Conservation (phyloP, 805 yeast species). For the Kodamaea nitidulidarum region DNA sequence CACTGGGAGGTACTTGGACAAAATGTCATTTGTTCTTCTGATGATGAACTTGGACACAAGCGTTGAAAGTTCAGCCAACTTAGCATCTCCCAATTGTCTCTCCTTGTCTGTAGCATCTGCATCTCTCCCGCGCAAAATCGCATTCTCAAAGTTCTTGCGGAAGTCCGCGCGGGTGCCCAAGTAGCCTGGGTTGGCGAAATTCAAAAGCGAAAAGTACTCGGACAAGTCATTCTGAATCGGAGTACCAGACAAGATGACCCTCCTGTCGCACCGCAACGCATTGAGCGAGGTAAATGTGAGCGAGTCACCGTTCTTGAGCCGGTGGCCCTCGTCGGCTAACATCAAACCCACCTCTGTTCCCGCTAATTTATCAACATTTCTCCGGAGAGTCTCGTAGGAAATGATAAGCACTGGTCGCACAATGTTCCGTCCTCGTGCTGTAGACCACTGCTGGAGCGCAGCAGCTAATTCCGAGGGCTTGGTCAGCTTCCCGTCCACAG, state of each 20-base stretch:
- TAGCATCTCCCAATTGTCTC: constrained; percentile 60
- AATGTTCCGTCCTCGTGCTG: constrained; percentile 79
- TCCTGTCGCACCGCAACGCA: constrained; percentile 76
- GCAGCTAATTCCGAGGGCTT: constrained; percentile 64
- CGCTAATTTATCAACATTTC: constrained; percentile 73
- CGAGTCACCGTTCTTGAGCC: constrained; percentile 72
- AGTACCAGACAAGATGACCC: constrained; percentile 93
- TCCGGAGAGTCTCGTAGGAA: constrained; percentile 87
- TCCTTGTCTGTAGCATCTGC: constrained; percentile 84
- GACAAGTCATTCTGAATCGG: constrained; percentile 95
- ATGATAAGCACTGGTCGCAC: constrained; percentile 92
- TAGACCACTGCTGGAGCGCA: constrained; percentile 78
- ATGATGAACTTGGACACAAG: constrained; percentile 88
- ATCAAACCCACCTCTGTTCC: constrained; percentile 81
- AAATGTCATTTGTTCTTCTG: constrained; percentile 90
- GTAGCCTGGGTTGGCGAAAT: constrained; percentile 92
- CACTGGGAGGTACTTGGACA: constrained; percentile 90
- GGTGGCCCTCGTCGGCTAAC: constrained; percentile 52
- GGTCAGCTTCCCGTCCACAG: constrained; percentile 86
- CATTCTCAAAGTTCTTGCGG: constrained; percentile 75
- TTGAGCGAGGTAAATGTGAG: constrained; percentile 83
- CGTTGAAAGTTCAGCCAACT: constrained; percentile 63
- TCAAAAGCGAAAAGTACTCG: constrained; percentile 85
- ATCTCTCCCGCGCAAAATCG: constrained; percentile 82
- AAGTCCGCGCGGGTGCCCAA: constrained; percentile 83